Conservation (phyloP, 2,329 filamentous ascomycete species). For the Amphichorda felina region DNA sequence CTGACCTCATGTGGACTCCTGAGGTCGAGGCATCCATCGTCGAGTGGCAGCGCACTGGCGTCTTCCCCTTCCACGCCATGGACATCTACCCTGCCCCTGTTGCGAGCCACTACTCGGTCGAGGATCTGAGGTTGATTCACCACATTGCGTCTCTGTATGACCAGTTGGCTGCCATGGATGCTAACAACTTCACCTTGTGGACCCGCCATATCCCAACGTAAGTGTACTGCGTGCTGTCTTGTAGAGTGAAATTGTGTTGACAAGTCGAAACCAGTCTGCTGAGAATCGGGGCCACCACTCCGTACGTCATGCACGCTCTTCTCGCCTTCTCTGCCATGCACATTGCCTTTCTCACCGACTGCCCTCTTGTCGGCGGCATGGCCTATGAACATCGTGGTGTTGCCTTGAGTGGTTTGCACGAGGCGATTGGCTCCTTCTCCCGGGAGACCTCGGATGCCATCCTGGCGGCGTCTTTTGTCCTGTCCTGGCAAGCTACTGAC, state of each 20-base stretch:
- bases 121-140: constrained; percentile 80
- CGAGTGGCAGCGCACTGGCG: constrained; percentile 71
- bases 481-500: constrained; percentile 94
- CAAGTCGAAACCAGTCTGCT: constrained; percentile 27
- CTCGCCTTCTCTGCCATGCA: constrained; percentile 92
- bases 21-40: constrained; percentile 73
- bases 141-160: constrained; percentile 80
- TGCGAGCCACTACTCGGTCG: constrained; percentile 59
- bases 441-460: constrained; percentile 82
- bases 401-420: constrained; percentile 77
- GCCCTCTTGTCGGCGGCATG: constrained; percentile 74
- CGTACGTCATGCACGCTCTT: constrained; percentile 89
- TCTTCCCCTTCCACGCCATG: constrained; percentile 59
- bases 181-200: constrained; percentile 83
- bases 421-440: constrained; percentile 76
- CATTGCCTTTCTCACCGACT: constrained; percentile 79
- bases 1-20: constrained; percentile 72
- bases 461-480: constrained; percentile 77
- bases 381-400: constrained; percentile 80
- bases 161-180: constrained; percentile 65
- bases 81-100: constrained; percentile 63
- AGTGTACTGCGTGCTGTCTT: constrained; percentile 29
- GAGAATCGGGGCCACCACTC: constrained; percentile 66
- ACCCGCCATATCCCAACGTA: constrained; percentile 86
- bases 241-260: too few relatives aligned